phyloP scores from a whole-genome alignment of 331 rosid genomes.

The Pyracantha coccinea region DNA sequence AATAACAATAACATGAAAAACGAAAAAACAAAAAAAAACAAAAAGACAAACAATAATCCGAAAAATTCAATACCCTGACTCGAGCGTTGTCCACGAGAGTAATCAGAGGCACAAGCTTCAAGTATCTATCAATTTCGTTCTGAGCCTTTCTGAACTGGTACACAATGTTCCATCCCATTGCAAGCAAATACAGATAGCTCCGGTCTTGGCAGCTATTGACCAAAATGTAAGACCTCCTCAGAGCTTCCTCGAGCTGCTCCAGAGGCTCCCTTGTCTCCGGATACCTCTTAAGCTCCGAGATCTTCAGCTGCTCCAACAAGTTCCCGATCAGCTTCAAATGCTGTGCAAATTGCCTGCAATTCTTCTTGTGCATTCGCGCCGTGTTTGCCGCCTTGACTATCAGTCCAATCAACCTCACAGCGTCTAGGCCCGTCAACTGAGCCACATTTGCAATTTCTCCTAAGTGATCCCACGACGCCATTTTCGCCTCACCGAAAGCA shows the following conservation, averaged over 20 bases:
- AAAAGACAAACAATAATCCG: slow-evolving; percentile 1
- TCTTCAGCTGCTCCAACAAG: slow-evolving; percentile 89
- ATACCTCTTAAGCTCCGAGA: slow-evolving; percentile 87
- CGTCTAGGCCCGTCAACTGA: slow-evolving; percentile 83
- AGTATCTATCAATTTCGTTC: slow-evolving; percentile 85
- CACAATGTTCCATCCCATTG: slow-evolving; percentile 99
- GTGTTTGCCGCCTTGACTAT: slow-evolving; percentile 82
- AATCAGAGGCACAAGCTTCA: slow-evolving; percentile 83
- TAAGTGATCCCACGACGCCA: slow-evolving; percentile 34
- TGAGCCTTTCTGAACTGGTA: slow-evolving; percentile 96
- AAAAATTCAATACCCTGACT: slow-evolving; percentile 69
- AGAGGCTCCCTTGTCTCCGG: slow-evolving; percentile 95
- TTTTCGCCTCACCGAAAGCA: slow-evolving; percentile 16
- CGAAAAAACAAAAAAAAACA: not conserved
- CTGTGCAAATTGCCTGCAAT: slow-evolving; percentile 84
- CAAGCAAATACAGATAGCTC: slow-evolving; percentile 81
- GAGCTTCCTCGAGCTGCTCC: slow-evolving; percentile 95
- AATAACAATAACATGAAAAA: not conserved
- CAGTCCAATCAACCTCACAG: slow-evolving; percentile 70
- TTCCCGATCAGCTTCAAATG: slow-evolving; percentile 91
- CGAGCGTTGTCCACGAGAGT: slow-evolving; percentile 93
- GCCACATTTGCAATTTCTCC: slow-evolving; percentile 82
- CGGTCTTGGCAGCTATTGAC: slow-evolving; percentile 89
- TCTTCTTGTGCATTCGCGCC: slow-evolving; percentile 92
- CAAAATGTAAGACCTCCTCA: slow-evolving; percentile 75